phyloP scores from a whole-genome alignment of 345 rosid species.

The Syzygium grande region DNA sequence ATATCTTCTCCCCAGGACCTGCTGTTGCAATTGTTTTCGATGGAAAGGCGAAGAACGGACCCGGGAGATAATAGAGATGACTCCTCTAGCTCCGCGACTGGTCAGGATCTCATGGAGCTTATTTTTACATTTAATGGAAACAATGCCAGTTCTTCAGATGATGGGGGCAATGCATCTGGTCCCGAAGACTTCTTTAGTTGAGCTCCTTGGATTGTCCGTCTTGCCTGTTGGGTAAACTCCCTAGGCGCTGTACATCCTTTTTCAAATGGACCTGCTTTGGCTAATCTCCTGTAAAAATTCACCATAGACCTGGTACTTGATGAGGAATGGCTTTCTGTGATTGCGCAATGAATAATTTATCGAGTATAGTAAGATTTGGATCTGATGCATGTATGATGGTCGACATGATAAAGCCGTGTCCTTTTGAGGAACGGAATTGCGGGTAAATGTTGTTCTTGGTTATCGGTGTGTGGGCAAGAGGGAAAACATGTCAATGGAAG shows the following conservation, averaged over 20 bases:
- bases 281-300: not conserved
- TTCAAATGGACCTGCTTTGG: not conserved
- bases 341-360: not conserved
- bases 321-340: not conserved
- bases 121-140: slow-evolving; percentile 36
- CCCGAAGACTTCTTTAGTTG: not conserved
- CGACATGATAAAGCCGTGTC: not conserved
- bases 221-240: not conserved
- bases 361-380: not conserved
- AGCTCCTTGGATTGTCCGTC: not conserved
- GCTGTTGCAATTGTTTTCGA: slow-evolving; percentile 47
- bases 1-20: slow-evolving; percentile 43
- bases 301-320: not conserved
- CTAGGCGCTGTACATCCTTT: not conserved
- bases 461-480: not conserved
- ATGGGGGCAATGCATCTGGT: slow-evolving; percentile 5
- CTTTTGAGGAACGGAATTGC: not conserved
- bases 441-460: not conserved
- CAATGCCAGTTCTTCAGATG: slow-evolving; percentile 34
- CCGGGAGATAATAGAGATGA: slow-evolving; percentile 25
- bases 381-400: not conserved
- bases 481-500: not conserved
- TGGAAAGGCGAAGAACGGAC: slow-evolving; percentile 27
- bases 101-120: slow-evolving; percentile 42
- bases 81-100: slow-evolving; percentile 15